phyloP scores from a whole-genome alignment of 2,329 filamentous ascomycete genomes.

The Zasmidium citrigriseum region DNA sequence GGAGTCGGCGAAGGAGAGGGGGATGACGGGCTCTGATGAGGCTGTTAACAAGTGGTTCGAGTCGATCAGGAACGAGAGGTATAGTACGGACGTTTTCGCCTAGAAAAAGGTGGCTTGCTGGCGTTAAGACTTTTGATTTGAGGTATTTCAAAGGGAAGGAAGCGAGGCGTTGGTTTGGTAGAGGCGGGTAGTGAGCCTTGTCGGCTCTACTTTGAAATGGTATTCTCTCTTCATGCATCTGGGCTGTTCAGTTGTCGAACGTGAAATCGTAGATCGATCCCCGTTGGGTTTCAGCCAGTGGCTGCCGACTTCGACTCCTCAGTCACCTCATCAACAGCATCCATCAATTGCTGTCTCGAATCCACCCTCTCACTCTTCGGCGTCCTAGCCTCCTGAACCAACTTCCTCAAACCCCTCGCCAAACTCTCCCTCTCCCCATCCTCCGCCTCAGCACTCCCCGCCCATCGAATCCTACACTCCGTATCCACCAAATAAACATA shows the following conservation, averaged over 20 bases:
- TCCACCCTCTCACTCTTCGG: constrained; percentile 16
- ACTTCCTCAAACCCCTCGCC: constrained; percentile 62
- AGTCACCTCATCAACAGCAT: constrained; percentile 17
- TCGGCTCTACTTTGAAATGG: too few relatives aligned
- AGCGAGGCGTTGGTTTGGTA: not conserved
- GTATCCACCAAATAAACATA: constrained; percentile 91
- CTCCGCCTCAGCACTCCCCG: constrained; percentile 72
- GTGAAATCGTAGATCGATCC: too few relatives aligned
- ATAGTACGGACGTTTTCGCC: constrained; percentile 28
- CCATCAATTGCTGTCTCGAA: constrained; percentile 14
- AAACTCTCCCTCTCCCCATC: constrained; percentile 68
- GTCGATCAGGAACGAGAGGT: constrained; percentile 26
- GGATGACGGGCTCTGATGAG: constrained; percentile 42
- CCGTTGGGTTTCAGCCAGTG: not conserved
- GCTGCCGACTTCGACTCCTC: constrained; percentile 9
- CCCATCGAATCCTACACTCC: constrained; percentile 90
- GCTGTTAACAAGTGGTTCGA: constrained; percentile 30
- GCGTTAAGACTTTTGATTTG: not conserved
- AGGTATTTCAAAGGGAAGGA: not conserved
- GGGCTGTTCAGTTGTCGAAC: too few relatives aligned
- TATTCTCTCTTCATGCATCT: too few relatives aligned
- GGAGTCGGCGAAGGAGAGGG: constrained; percentile 37
- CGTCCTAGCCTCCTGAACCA: constrained; percentile 58
- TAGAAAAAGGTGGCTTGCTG: not conserved
- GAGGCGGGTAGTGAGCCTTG: too few relatives aligned